Conservation (phyloP, 2,329 filamentous ascomycete species). For the Sarocladium oryzae region DNA sequence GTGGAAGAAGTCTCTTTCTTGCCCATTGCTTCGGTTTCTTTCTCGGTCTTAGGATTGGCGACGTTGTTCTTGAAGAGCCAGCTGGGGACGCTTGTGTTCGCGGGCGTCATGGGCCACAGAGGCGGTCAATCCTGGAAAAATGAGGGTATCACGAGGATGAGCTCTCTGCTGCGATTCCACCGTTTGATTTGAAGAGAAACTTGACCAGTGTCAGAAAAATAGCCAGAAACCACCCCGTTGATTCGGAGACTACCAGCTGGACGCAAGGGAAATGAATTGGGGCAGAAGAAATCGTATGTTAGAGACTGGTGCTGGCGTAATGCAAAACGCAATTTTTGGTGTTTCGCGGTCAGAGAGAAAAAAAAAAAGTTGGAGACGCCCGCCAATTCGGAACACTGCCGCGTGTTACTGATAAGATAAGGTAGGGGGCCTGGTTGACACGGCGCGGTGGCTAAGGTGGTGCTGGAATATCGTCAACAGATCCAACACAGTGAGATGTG, state of each 20-base stretch:
- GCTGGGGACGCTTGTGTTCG: constrained; percentile 26
- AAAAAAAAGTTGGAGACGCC: constrained; percentile 6
- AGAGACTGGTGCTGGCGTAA: background rate
- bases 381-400: background rate
- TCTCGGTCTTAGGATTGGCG: constrained; percentile 16
- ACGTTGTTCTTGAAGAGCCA: constrained; percentile 40
- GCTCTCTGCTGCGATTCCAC: background rate
- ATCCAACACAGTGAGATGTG: no score
- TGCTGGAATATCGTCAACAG: no score
- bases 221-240: no score
- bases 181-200: background rate
- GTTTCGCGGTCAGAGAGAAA: background rate
- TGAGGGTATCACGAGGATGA: background rate
- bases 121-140: background rate
- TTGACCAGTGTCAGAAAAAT: no score
- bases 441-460: no score
- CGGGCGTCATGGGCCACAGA: constrained; percentile 26
- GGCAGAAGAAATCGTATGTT: background rate
- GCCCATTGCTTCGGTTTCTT: constrained; percentile 25
- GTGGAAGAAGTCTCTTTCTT: constrained; percentile 23
- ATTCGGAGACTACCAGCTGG: no score
- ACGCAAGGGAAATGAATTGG: background rate
- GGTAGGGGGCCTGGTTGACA: no score
- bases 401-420: constrained; percentile 1
- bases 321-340: constrained; percentile 1